A percentile compares a stretch with the other conserved stretches of the same genome.
Evolutionary conservation across 2,329 filamentous ascomycete species (phyloP).

Genomic region (Aspergillus brunneoviolaceus): DNA sequence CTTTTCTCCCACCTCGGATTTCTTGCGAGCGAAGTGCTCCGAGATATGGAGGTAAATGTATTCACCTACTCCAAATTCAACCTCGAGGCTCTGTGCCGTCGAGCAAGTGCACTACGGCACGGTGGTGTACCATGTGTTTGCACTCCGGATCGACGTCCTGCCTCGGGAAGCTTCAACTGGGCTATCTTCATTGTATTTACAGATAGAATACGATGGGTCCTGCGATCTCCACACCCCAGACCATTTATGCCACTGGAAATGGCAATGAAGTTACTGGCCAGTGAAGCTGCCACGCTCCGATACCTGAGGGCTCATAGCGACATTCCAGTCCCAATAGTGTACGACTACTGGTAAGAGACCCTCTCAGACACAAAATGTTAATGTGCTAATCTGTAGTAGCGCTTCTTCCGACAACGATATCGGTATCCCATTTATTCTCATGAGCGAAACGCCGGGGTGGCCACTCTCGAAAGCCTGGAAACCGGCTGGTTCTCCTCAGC

Average conservation of each 20-base stretch:
- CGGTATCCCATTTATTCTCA: conserved; percentile 34
- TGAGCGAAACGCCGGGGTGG: conserved; percentile 32
- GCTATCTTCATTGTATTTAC: background rate
- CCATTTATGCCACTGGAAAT: background rate
- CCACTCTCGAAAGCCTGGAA: conserved; percentile 16
- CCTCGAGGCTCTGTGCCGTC: too few species aligned
- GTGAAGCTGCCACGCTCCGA: background rate
- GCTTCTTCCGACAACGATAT: conserved; percentile 22
- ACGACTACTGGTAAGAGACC: too few species aligned
- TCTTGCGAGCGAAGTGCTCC: too few species aligned
- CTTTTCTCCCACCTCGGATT: too few species aligned
- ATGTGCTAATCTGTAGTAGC: too few species aligned
- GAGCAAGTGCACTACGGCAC: too few species aligned
- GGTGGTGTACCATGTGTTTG: too few species aligned
- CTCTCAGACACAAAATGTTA: too few species aligned
- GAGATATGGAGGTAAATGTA: too few species aligned
- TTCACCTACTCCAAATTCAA: too few species aligned
- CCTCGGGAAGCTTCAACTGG: background rate
- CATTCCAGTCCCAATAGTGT: background rate
- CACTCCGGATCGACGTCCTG: background rate
- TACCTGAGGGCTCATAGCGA: background rate
- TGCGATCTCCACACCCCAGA: background rate
- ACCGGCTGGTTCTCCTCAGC: too few species aligned
- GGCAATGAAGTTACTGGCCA: background rate
- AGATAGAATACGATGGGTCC: background rate